Conservation (phyloP, 192 early-diverging fungal genomes). For the Coemansia sp. region DNA sequence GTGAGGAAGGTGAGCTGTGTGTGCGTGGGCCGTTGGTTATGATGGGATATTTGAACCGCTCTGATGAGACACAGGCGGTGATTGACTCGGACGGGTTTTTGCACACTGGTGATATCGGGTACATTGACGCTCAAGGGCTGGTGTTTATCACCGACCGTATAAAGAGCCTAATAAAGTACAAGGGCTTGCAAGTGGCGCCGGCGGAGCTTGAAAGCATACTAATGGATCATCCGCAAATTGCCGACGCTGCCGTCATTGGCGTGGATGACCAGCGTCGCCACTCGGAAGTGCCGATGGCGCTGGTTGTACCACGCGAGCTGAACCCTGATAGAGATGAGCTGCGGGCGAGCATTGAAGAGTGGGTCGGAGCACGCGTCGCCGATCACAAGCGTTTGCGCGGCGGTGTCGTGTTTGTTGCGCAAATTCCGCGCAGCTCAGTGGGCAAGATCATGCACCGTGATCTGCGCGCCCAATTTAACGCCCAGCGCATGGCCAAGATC, state of each 20-base stretch:
- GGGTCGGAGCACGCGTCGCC: slow-evolving; percentile 24
- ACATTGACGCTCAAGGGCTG: slow-evolving; percentile 57
- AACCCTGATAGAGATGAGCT: neutral
- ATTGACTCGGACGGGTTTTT: slow-evolving; percentile 70
- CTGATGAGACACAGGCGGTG: slow-evolving; percentile 62
- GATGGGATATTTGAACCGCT: slow-evolving; percentile 79
- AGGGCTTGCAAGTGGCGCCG: slow-evolving; percentile 74
- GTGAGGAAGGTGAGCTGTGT: slow-evolving; percentile 77
- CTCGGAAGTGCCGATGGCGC: slow-evolving; percentile 65
- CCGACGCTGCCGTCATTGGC: slow-evolving; percentile 68
- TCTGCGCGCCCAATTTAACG: slow-evolving; percentile 21
- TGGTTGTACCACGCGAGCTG: slow-evolving; percentile 53
- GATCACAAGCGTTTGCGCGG: slow-evolving; percentile 46
- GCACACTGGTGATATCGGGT: slow-evolving; percentile 79
- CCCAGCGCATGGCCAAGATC: slow-evolving; percentile 18
- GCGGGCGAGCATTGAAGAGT: slow-evolving; percentile 7
- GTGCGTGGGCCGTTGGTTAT: slow-evolving; percentile 82
- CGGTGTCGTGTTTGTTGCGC: slow-evolving; percentile 22
- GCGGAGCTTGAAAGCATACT: slow-evolving; percentile 80
- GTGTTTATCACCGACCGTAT: slow-evolving; percentile 67
- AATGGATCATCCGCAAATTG: slow-evolving; percentile 61
- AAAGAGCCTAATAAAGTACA: slow-evolving; percentile 94
- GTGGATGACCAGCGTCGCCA: slow-evolving; percentile 54
- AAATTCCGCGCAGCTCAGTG: slow-evolving; percentile 30
- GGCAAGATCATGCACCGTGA: slow-evolving; percentile 43